Evolutionary conservation across 139 green algal genomes (phyloP), one percentile per base, ranked within the genome.

Genomic region (Auxenochlorella pyrenoidosa): DNA sequence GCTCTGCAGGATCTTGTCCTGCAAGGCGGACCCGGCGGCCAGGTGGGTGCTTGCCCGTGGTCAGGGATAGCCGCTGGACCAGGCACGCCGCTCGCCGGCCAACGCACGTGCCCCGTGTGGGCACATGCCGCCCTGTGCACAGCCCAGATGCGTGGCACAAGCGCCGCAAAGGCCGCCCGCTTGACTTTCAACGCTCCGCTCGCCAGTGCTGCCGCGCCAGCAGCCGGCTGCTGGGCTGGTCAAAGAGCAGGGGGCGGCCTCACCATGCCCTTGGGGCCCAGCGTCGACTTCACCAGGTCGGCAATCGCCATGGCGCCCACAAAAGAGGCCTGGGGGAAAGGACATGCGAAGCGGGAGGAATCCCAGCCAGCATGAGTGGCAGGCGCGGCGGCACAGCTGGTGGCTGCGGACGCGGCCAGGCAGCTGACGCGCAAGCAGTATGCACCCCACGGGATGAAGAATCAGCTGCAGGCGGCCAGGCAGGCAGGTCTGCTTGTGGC

Each of bases 1-100:
- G 85, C 94, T 98, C 84, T 99, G 96, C 84, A 99, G 90, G 80
- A 99, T 99, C 87, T 99, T 99, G 91, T 99, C 98, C 96, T 98
- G 12, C 75, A 44, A 60, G 24, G n/a, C n/a, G 22, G 73, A 16
- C n/a, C n/a, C 6, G 51, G 28, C 44, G 8, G 32, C 3, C 21
- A 15, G 68, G 68, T n/a, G n/a, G n/a, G n/a, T n/a, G n/a, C n/a
- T n/a, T n/a, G n/a, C n/a, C n/a, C n/a, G n/a, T n/a, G n/a, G n/a
- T n/a, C n/a, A n/a, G n/a, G n/a, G n/a, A n/a, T n/a, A n/a, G n/a
- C n/a, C n/a, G n/a, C n/a, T n/a, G n/a, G n/a, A n/a, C n/a, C n/a
- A n/a, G n/a, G n/a, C n/a, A n/a, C n/a, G n/a, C n/a, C n/a, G 47
- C 47, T 54, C 10, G 47, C 47, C 47, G n/a, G 47, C 47, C 47